Evolutionary conservation across 495 filamentous ascomycete species (phyloP).

Genomic region (Lophium mytilinum): DNA sequence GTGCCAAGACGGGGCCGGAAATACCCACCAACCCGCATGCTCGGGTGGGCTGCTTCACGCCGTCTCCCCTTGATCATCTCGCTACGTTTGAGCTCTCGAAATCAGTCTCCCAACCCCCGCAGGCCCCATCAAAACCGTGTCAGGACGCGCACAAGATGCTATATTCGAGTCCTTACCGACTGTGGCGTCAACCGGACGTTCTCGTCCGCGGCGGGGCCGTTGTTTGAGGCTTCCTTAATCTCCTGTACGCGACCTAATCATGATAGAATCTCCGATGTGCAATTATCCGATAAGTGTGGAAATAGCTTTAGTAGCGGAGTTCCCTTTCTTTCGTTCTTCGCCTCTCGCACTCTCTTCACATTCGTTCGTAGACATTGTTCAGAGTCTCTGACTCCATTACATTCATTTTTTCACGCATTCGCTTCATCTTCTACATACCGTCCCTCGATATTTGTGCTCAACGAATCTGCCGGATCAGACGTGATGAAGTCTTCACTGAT

Average conservation of each 20-base stretch:
- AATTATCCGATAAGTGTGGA: too few relatives aligned
- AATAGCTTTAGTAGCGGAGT: neutral
- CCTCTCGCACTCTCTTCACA: neutral
- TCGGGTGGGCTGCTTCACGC: too few relatives aligned
- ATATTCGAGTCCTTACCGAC: neutral
- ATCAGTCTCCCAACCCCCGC: neutral
- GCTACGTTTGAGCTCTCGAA: neutral
- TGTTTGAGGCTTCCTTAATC: neutral
- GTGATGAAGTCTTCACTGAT: conserved; percentile 18
- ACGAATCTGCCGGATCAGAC: neutral
- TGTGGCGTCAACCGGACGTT: neutral
- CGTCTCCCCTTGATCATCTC: neutral
- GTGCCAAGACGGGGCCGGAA: neutral
- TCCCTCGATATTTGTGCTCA: neutral
- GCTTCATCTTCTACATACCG: neutral
- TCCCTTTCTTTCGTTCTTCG: neutral
- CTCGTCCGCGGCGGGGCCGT: neutral
- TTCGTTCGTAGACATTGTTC: neutral
- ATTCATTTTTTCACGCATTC: conserved; percentile 8
- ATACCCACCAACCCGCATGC: too few relatives aligned
- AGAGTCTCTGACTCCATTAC: conserved; percentile 13
- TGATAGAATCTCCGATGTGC: too few relatives aligned
- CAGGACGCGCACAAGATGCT: neutral
- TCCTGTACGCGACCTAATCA: neutral
- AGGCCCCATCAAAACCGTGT: neutral